Conservation (phyloP, 2,329 filamentous ascomycete genomes). For the Penicillium sp. region DNA sequence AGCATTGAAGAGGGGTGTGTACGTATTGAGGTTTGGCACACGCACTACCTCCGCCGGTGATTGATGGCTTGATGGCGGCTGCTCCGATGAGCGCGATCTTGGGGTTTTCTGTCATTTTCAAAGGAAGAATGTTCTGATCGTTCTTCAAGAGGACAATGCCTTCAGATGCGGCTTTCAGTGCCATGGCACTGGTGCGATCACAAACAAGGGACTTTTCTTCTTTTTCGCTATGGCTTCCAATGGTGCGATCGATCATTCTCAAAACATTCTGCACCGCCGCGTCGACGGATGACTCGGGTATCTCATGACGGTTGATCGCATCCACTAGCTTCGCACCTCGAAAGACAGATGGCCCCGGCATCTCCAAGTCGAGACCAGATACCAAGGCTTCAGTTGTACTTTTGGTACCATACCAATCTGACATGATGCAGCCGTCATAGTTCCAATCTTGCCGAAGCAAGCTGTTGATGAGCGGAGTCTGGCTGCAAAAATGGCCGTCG, state of each 20-base stretch:
- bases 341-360: constrained; percentile 30
- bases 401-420: constrained; percentile 33
- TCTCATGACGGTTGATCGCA: constrained; percentile 1
- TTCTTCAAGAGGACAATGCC: constrained; percentile 12
- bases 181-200: neutral
- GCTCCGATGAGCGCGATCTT: constrained; percentile 7
- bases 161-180: neutral
- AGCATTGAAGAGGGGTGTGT: neutral
- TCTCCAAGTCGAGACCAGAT: constrained; percentile 39
- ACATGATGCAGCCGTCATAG: constrained; percentile 40
- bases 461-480: constrained; percentile 24
- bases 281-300: neutral
- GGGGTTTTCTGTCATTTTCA: neutral
- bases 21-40: constrained; percentile 1
- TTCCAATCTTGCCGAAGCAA: constrained; percentile 46
- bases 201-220: neutral
- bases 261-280: neutral
- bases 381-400: constrained; percentile 30
- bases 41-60: constrained; percentile 8
- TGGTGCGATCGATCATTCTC: neutral
- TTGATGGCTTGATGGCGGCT: neutral
- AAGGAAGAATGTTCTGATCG: neutral
- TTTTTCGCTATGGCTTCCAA: neutral
- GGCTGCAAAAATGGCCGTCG: neutral
- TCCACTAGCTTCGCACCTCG: constrained; percentile 12